Percentiles rank a stretch among this genome's conserved stretches.
Conservation (phyloP, 1,284 basidiomycete genomes). For the Ganoderma lucidum region DNA sequence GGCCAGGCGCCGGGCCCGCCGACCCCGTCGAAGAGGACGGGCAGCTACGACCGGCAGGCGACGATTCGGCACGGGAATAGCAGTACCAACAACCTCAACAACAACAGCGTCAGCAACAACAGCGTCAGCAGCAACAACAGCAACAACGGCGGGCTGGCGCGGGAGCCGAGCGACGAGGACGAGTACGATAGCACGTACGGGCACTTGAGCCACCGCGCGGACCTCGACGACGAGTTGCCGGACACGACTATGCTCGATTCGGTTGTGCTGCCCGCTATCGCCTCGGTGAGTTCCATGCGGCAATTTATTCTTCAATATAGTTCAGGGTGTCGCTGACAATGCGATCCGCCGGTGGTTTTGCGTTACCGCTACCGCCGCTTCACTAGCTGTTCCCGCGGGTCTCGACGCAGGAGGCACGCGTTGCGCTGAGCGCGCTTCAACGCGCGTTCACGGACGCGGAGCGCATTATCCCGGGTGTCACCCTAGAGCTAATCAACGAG, state of each 20-base stretch:
- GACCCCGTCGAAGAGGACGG: constrained; percentile 46
- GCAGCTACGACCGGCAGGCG: constrained; percentile 60
- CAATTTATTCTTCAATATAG: background rate
- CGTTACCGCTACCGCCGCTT: constrained; percentile 4
- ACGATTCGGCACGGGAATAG: constrained; percentile 62
- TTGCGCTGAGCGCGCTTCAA: constrained; percentile 84
- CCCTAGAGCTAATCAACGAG: constrained; percentile 84
- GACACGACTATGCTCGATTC: constrained; percentile 93
- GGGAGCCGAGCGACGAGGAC: constrained; percentile 69
- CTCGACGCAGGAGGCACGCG: constrained; percentile 85
- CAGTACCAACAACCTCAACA: constrained; percentile 29
- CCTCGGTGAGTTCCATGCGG: constrained; percentile 70
- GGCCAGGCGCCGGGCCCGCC: constrained; percentile 42
- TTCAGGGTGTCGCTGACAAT: constrained; percentile 9
- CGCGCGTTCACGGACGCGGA: constrained; percentile 93
- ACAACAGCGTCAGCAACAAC: constrained; percentile 4
- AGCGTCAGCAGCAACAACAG: constrained; percentile 15
- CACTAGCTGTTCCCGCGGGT: constrained; percentile 90
- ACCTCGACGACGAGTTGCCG: constrained; percentile 69
- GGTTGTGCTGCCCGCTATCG: constrained; percentile 93
- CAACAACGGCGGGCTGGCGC: constrained; percentile 36
- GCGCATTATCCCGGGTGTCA: constrained; percentile 85
- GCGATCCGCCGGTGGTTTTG: constrained; percentile 5
- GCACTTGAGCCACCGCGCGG: constrained; percentile 28
- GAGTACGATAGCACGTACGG: constrained; percentile 64